phyloP scores from a whole-genome alignment of 768 basidiomycete genomes.

The Lactarius quietus region DNA sequence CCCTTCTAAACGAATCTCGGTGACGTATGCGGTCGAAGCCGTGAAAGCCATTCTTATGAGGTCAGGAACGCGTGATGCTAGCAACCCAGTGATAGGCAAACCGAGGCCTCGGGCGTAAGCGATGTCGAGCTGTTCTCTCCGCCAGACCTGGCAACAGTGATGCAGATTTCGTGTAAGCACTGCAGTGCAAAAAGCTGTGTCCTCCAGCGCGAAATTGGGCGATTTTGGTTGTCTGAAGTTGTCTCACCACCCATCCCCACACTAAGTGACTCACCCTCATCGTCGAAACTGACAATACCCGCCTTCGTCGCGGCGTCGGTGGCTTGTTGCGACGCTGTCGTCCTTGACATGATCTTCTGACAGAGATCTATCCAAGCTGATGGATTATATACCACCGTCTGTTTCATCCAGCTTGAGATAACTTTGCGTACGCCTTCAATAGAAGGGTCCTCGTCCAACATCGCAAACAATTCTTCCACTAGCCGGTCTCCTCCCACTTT shows the following conservation, averaged over 20 bases:
- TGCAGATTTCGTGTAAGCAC: constrained; percentile 87
- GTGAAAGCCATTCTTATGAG: constrained; percentile 98
- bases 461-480: constrained; percentile 91
- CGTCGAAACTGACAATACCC: constrained; percentile 59
- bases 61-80: constrained; percentile 86
- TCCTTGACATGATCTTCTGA: constrained; percentile 94
- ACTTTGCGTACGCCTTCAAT: constrained; percentile 93
- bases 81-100: constrained; percentile 53
- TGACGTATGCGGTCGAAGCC: constrained; percentile 93
- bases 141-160: constrained; percentile 63
- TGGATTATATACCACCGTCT: constrained; percentile 89
- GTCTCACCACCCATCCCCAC: constrained; percentile 47
- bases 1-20: constrained; percentile 90
- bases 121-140: constrained; percentile 82
- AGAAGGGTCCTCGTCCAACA: constrained; percentile 92
- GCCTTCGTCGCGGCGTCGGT: constrained; percentile 55
- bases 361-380: constrained; percentile 98
- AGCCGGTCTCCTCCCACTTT: constrained; percentile 90
- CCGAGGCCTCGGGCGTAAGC: constrained; percentile 61
- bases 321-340: constrained; percentile 78
- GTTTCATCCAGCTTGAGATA: constrained; percentile 90
- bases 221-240: constrained; percentile 37
- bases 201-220: constrained; percentile 82
- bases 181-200: constrained; percentile 94
- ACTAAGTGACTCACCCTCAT: constrained; percentile 91